These are phyloP conservation scores for Lupinus albus DNA, from an alignment of 306 rosid genomes.

Conservation along the genomic window DNA sequence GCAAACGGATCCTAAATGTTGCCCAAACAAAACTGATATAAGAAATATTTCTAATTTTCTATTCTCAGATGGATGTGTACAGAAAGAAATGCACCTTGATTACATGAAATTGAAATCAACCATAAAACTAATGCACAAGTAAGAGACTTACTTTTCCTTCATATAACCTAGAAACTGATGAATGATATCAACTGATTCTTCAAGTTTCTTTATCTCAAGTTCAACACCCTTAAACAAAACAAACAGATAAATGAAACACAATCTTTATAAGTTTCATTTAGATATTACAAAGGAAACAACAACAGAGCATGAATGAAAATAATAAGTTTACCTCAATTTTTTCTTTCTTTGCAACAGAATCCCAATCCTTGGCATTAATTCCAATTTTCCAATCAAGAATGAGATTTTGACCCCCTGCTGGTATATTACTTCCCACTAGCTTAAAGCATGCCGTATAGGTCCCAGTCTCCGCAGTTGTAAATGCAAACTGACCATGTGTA, in stretches of 20 bases:
- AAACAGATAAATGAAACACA: not conserved
- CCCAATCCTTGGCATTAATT: conserved; percentile 60
- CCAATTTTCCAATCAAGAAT: conserved; percentile 68
- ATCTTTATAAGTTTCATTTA: not conserved
- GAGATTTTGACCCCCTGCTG: conserved; percentile 29
- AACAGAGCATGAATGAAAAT: not conserved
- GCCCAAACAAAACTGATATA: too few relatives aligned
- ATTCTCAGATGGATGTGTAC: not conserved
- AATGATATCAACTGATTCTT: conserved; percentile 58
- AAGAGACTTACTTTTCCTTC: conserved; percentile 48
- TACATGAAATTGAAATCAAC: conserved; percentile 17
- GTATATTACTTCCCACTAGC: conserved; percentile 37
- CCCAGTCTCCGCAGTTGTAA: conserved; percentile 56
- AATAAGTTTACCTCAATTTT: conserved; percentile 51
- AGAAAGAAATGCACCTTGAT: too few relatives aligned
- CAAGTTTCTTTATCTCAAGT: conserved; percentile 61
- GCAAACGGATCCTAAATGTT: too few relatives aligned
- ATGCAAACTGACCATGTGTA: conserved; percentile 66
- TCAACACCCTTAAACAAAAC: conserved; percentile 56
- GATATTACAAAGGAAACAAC: not conserved
- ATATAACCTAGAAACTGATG: conserved; percentile 50
- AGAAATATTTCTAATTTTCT: conserved; percentile 5
- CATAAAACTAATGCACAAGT: not conserved
- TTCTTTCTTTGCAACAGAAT: conserved; percentile 57
- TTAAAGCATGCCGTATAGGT: conserved; percentile 59